Evolutionary conservation across 2,329 filamentous ascomycete species (phyloP).

Genomic region (Monosporascus sp.): DNA sequence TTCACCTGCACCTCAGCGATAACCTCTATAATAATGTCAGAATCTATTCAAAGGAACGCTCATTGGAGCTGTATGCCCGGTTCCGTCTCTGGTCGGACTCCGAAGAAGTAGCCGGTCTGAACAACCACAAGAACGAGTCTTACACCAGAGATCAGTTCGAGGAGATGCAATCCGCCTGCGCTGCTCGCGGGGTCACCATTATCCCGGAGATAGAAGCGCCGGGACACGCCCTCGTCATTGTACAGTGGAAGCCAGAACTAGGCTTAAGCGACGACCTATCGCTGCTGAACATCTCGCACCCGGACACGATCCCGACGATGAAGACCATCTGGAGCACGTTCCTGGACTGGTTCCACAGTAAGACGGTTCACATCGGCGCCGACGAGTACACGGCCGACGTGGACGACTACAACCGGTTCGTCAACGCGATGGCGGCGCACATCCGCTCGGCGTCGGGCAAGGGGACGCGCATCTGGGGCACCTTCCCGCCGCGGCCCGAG

Average conservation of each 20-base stretch:
- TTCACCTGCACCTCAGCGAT: slow-evolving; percentile 54
- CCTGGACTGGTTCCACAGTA: slow-evolving; percentile 50
- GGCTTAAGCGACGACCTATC: slow-evolving; percentile 40
- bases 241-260: slow-evolving; percentile 54
- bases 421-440: slow-evolving; percentile 44
- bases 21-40: slow-evolving; percentile 46
- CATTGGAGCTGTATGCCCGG: slow-evolving; percentile 45
- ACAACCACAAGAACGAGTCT: slow-evolving; percentile 48
- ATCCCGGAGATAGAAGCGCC: slow-evolving; percentile 57
- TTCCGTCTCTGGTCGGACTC: slow-evolving; percentile 49
- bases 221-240: slow-evolving; percentile 49
- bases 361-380: slow-evolving; percentile 50
- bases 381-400: slow-evolving; percentile 46
- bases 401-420: slow-evolving; percentile 46
- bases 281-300: slow-evolving; percentile 49
- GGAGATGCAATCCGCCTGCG: slow-evolving; percentile 46
- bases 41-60: slow-evolving; percentile 41
- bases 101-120: slow-evolving; percentile 40
- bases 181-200: slow-evolving; percentile 49
- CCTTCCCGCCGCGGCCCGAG: slow-evolving; percentile 38
- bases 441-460: slow-evolving; percentile 37
- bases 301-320: slow-evolving; percentile 47
- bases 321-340: slow-evolving; percentile 48
- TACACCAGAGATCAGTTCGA: slow-evolving; percentile 47
- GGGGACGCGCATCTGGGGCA: slow-evolving; percentile 50